Evolutionary conservation across 345 rosid genomes (phyloP), one percentile per base, ranked within the genome.

Genomic region (Durio zibethinus): DNA sequence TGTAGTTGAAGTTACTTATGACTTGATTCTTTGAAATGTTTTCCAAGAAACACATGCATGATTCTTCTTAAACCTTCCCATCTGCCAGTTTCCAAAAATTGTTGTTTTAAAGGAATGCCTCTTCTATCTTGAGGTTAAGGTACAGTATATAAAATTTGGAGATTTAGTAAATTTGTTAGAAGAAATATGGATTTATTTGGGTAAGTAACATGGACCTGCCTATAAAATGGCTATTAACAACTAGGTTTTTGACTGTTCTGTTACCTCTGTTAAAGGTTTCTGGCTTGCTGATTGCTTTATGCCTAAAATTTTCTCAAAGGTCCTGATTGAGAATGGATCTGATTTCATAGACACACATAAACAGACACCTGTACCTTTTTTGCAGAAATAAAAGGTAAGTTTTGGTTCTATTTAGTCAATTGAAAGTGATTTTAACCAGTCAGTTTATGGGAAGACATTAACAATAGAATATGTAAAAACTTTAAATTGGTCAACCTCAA

Each of bases 281-380:
- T 66, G 52, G 52, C 48, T 31, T n/a, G n/a, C 18, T 73, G 27
- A 73, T n/a, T 57, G 33, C 21, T 68, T 7, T 25, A 27, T 45
- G 56, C 36, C 36, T 45, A 68, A n/a, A n/a, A 14, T 7, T 68
- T 68, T 25, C 31, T 42, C 5, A 15, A 27, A 45, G 56, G 6
- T 43, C 36, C 54, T 68, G 56, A 45, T 68, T 45, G 73, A 45
- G 56, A 43, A 68, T 15, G 54, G 36, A 68, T 68, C 54, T 68
- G 38, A 68, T 43, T 25, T 7, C 18, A 25, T 66, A 63, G 1
- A 9, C 5, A 42, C 9, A 8, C 21, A 45, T 25, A 45, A 27
- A 3, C 27, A 45, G 10, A 43, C 54, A 68, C n/a, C 54, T 68
- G 31, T 67, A 5, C 35, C 1, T 15, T 45, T 68, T 68, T 20